Percentiles rank a stretch among this genome's conserved stretches.
Evolutionary conservation across 2,329 filamentous ascomycete species (phyloP).

Genomic region (Onygenales sp.): DNA sequence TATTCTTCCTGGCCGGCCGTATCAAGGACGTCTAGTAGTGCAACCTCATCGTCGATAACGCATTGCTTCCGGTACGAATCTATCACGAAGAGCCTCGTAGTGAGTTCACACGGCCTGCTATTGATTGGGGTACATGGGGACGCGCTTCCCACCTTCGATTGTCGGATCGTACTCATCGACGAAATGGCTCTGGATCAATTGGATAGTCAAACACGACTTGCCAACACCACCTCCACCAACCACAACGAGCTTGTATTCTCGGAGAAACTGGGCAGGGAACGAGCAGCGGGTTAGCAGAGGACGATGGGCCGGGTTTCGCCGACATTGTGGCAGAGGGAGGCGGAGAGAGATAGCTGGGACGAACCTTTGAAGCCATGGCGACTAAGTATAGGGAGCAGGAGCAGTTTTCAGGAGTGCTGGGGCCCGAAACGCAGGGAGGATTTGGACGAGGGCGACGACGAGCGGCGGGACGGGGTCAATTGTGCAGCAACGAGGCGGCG

Average conservation of each 20-base stretch:
- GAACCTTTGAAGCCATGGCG: constrained; percentile 24
- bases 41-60: constrained; percentile 95
- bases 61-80: constrained; percentile 99
- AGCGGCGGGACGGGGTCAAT: background rate
- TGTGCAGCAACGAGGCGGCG: background rate
- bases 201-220: constrained; percentile 98
- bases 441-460: background rate
- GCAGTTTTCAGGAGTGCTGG: background rate
- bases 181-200: constrained; percentile 92
- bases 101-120: background rate
- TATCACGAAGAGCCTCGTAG: constrained; percentile 31
- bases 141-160: constrained; percentile 63
- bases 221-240: constrained; percentile 97
- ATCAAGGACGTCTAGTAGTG: constrained; percentile 93
- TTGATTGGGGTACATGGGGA: constrained; percentile 24
- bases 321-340: constrained; percentile 4
- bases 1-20: constrained; percentile 99
- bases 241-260: constrained; percentile 94
- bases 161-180: constrained; percentile 99
- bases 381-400: background rate
- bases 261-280: constrained; percentile 53
- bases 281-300: constrained; percentile 9
- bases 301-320: background rate
- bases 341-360: background rate
- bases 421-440: background rate